Evolutionary conservation across 257 asterid species (phyloP).

Genomic region (Schizonepeta tenuifolia): DNA sequence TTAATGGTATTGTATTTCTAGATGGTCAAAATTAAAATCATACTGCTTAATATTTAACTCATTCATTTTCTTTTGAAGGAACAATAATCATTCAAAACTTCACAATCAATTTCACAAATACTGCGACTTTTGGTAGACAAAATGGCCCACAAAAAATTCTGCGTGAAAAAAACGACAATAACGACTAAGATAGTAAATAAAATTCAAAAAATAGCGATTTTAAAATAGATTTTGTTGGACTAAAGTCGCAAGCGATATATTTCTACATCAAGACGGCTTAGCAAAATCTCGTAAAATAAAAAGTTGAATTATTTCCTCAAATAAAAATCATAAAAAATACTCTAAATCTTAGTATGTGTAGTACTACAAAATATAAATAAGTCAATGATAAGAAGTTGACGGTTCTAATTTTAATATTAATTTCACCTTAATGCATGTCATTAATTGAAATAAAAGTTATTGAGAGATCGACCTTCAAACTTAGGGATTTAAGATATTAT

Average conservation of each 20-base stretch:
- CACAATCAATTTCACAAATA: background rate
- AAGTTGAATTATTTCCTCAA: conserved; percentile 16
- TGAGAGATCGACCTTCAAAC: background rate
- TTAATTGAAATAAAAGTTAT: background rate
- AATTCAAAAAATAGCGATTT: conserved; percentile 28
- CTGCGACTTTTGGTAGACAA: background rate
- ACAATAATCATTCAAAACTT: conserved; percentile 25
- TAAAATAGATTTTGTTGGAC: conserved; percentile 18
- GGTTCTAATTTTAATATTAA: background rate
- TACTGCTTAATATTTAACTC: background rate
- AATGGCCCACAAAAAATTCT: conserved; percentile 17
- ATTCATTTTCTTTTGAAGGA: conserved; percentile 16
- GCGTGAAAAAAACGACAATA: conserved; percentile 7
- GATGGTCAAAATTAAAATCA: conserved; percentile 32
- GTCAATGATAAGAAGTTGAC: background rate
- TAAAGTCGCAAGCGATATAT: conserved; percentile 32
- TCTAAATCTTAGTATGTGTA: conserved; percentile 23
- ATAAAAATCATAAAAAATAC: background rate
- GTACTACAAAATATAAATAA: background rate
- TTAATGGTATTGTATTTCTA: conserved; percentile 11
- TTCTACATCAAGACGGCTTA: conserved; percentile 15
- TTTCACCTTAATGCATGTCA: background rate
- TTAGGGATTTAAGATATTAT: background rate
- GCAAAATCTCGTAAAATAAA: conserved; percentile 10
- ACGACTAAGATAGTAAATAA: conserved; percentile 21